phyloP scores from a whole-genome alignment of 2,329 filamentous ascomycete genomes.

The Mycogone perniciosa region DNA sequence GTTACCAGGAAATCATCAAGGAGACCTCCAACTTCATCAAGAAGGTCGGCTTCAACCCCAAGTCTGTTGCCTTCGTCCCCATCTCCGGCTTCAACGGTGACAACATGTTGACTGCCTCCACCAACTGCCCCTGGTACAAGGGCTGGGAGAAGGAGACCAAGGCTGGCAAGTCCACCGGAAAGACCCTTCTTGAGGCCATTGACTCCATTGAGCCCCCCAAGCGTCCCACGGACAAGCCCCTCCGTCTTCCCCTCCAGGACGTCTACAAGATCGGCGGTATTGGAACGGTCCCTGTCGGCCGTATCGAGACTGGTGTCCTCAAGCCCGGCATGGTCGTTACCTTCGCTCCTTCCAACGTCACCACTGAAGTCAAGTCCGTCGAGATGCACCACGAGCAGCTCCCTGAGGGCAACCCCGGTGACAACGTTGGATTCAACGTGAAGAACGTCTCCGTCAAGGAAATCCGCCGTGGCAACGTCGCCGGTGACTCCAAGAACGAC shows the following conservation, averaged over 20 bases:
- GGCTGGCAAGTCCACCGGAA: slow-evolving; percentile 83
- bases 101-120: slow-evolving; percentile 91
- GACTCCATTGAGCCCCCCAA: slow-evolving; percentile 88
- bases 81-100: slow-evolving; percentile 99
- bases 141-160: slow-evolving; percentile 95
- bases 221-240: slow-evolving; percentile 97
- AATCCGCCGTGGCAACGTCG: slow-evolving; percentile 99
- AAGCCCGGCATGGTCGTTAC: slow-evolving; percentile 91
- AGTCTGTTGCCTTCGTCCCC: slow-evolving; percentile 95
- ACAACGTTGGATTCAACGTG: slow-evolving; percentile 99
- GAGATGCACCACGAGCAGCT: slow-evolving; percentile 99
- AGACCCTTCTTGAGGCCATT: slow-evolving; percentile 99
- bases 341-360: slow-evolving; percentile 97
- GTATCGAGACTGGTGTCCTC: slow-evolving; percentile 99
- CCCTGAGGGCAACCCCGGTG: slow-evolving; percentile 86
- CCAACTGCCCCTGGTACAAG: slow-evolving; percentile 99
- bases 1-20: slow-evolving; percentile 99
- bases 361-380: slow-evolving; percentile 99
- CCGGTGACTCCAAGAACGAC: slow-evolving; percentile 99
- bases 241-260: slow-evolving; percentile 99
- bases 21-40: slow-evolving; percentile 99
- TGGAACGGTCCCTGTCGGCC: slow-evolving; percentile 98
- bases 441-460: slow-evolving; percentile 99
- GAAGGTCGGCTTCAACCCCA: slow-evolving; percentile 99
- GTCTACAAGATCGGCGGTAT: slow-evolving; percentile 99